Evolutionary conservation across 2,329 filamentous ascomycete species (phyloP), one percentile per base, ranked within the genome.

Genomic region (Mycosphaerelloides madeirae): DNA sequence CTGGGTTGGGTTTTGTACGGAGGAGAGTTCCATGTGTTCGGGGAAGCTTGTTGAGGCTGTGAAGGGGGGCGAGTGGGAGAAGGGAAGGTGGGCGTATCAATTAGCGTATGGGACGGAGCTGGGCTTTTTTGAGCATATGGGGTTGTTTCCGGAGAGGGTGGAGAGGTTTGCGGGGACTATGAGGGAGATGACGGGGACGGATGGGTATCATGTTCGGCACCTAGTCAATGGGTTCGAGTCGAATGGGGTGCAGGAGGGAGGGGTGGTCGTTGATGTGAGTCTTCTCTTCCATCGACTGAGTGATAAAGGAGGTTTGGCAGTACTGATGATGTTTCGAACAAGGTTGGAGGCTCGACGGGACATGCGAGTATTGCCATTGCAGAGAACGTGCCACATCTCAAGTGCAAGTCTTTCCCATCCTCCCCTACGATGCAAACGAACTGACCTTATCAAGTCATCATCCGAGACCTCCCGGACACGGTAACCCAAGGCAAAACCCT

Each of bases 201-300:
- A 80, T 53, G 78, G 78, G 0, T 79, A 79, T 50, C 75, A 79
- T 50, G 55, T 78, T 3, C 63, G 62, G 15, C 69, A 79, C 50
- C 66, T 82, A 11, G 67, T 79, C 2, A 63, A 77, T 31, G 74
- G 71, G 29, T 80, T 75, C 54, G 73, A 79, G 53, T 74, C 81
- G 54, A 61, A 67, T 1, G 66, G 66, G 1, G 59, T 81, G 2
- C 47, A 46, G 2, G 56, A 62, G 3, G 78, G 73, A 2, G 76
- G 68, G 0, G 62, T 82, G 29, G 77, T 83, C 5, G 79, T 83
- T 45, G 55, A 73, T 29, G 71, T 71, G 29, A 22, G 41, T 44
- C 33, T 13, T 31, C 25, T 3, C 31, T 31, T 33, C 16, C 31
- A 33, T 8, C n/a, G n/a, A n/a, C n/a, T n/a, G n/a, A n/a, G n/a